Conservation (phyloP, 495 filamentous ascomycete species). For the Clavariopsis aquatica region DNA sequence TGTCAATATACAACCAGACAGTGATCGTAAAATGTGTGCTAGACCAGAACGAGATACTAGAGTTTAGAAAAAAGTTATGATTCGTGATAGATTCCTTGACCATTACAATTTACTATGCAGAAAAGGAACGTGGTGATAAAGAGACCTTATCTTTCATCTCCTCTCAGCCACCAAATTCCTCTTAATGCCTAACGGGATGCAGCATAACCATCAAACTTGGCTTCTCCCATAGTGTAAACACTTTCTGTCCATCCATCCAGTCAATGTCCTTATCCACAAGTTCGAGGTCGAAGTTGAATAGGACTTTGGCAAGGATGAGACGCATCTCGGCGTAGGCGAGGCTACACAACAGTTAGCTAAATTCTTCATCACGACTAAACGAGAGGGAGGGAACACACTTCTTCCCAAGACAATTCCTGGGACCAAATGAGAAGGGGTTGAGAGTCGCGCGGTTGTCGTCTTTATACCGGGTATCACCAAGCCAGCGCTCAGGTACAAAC, state of each 20-base stretch:
- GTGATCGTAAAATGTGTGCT: no score
- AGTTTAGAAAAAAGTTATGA: no score
- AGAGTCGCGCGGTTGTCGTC: constrained; percentile 31
- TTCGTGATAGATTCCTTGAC: no score
- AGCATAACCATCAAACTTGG: constrained; percentile 33
- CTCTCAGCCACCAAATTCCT: neutral
- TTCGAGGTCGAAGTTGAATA: constrained; percentile 58
- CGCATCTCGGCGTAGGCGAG: constrained; percentile 58
- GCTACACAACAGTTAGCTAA: constrained; percentile 19
- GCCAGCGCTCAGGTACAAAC: constrained; percentile 54
- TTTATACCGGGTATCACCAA: constrained; percentile 35
- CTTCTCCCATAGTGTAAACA: constrained; percentile 41
- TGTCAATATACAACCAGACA: no score
- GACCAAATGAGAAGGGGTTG: constrained; percentile 40
- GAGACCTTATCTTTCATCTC: no score
- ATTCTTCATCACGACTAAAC: neutral
- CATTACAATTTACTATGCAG: no score
- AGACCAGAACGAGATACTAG: no score
- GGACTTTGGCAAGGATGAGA: constrained; percentile 52
- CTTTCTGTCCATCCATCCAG: constrained; percentile 49
- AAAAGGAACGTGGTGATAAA: no score
- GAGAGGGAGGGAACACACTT: constrained; percentile 27
- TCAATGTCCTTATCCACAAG: constrained; percentile 41
- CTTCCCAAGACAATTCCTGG: constrained; percentile 40
- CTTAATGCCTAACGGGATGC: constrained; percentile 20